Evolutionary conservation across 176 grass and related monocot genomes (phyloP).

Genomic region (Musa schizocarpa): DNA sequence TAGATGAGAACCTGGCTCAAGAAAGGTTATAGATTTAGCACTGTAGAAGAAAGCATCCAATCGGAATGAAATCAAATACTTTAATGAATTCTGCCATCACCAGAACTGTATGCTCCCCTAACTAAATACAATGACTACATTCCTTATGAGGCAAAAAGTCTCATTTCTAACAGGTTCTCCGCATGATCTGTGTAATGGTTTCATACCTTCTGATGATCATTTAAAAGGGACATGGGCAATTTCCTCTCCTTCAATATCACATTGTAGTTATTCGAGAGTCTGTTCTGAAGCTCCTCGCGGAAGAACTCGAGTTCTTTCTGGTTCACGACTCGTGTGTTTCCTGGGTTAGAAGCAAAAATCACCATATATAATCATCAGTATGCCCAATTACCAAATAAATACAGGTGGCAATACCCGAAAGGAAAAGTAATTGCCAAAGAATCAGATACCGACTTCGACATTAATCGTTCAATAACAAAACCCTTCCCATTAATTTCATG

Average conservation of each 20-base stretch:
- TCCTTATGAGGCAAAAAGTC: not conserved
- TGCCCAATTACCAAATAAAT: too few species aligned
- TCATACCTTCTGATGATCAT: conserved; percentile 74
- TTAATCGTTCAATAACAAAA: not conserved
- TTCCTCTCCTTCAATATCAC: conserved; percentile 73
- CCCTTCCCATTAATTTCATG: not conserved
- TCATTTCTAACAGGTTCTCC: not conserved
- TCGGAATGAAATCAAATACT: not conserved
- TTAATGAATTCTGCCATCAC: too few species aligned
- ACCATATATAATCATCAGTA: too few species aligned
- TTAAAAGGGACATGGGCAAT: conserved; percentile 58
- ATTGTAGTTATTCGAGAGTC: conserved; percentile 69
- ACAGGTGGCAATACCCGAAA: too few species aligned
- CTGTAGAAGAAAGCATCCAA: not conserved
- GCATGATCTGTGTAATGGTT: not conserved
- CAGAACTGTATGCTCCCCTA: too few species aligned
- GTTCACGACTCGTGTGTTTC: conserved; percentile 77
- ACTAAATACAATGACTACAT: too few species aligned
- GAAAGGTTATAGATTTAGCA: not conserved
- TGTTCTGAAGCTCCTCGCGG: conserved; percentile 49
- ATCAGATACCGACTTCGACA: not conserved
- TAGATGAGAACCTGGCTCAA: not conserved
- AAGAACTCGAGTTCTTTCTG: conserved; percentile 79
- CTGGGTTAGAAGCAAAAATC: conserved; percentile 28
- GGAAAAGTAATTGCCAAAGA: not conserved